Percentiles rank a stretch among this genome's conserved stretches.
phyloP scores from a whole-genome alignment of 2,329 filamentous ascomycete genomes.

The Botrytis aclada region DNA sequence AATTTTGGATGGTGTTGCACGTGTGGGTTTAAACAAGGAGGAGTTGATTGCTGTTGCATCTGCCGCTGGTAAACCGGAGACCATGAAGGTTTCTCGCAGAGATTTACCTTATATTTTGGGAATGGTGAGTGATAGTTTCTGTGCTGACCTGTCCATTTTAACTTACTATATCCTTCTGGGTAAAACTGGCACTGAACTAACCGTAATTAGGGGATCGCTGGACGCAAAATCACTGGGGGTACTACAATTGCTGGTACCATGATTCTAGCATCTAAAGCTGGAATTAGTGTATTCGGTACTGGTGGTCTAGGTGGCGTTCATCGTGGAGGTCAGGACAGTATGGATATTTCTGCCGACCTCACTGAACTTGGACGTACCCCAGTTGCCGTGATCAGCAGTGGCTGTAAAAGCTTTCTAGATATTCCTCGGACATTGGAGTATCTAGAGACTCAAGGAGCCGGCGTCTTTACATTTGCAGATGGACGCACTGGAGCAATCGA shows the following conservation, averaged over 20 bases:
- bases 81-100: conserved; percentile 80
- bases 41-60: conserved; percentile 70
- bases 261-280: conserved; percentile 80
- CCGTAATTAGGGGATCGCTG: conserved; percentile 54
- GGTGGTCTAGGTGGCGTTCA: conserved; percentile 94
- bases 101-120: conserved; percentile 82
- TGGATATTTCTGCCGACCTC: conserved; percentile 94
- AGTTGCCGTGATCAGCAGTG: conserved; percentile 83
- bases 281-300: conserved; percentile 90
- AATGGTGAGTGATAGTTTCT: conserved; percentile 51
- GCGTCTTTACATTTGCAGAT: conserved; percentile 87
- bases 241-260: conserved; percentile 94
- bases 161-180: neutral
- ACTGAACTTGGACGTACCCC: conserved; percentile 89
- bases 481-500: conserved; percentile 69
- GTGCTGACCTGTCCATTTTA: neutral
- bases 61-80: conserved; percentile 61
- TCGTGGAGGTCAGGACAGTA: conserved; percentile 76
- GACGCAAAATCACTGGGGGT: conserved; percentile 74
- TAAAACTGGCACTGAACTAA: conserved; percentile 9
- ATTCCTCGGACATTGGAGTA: conserved; percentile 83
- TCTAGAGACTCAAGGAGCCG: conserved; percentile 69
- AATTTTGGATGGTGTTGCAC: conserved; percentile 77
- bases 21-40: conserved; percentile 69
- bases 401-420: conserved; percentile 95